Evolutionary conservation across 2,329 filamentous ascomycete species (phyloP), one percentile per base, ranked within the genome.

Genomic region (Phoma sp.): DNA sequence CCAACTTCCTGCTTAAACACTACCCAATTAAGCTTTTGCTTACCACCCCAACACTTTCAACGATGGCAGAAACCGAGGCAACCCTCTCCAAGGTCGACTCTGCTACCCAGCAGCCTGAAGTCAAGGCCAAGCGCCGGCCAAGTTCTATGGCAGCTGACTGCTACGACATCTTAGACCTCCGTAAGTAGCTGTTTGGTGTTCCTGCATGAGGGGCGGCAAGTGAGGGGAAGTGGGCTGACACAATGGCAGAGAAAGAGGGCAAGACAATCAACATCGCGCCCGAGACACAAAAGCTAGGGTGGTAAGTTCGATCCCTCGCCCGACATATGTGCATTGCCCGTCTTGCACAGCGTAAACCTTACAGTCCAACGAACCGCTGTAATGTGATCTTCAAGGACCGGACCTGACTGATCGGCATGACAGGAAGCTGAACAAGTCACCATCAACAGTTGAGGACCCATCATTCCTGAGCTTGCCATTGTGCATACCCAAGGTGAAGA

Each of bases 361-460:
- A 51, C 9, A n/a, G 26, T 11, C 45, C 23, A 20, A 11, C 18
- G 15, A 17, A 4, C 11, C 6, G n/a, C 14, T 26, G 30, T 42
- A 38, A 36, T 56, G 25, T 7, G 18, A 14, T 26, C 38, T 23
- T 42, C 9, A 25, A 33, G 32, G 42, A 18, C 7, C 37, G n/a
- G 17, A 39, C 53, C 65, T 72, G 53, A 71, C 59, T 30, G 23
- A 57, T 29, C 15, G 18, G 12, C 36, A 23, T 4, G 42, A 26
- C 65, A 97, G 93, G 93, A 96, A 95, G 80, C 88, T 98, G 74
- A 98, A 98, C 84, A 90, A 88, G 48, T 93, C 92, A 29, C 84
- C 92, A 34, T 79, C 81, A 57, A 84, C 85, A 32, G 76, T 97
- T 43, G 93, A 97, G 25, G 93, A 97, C 66, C 89, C 89, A 69